Percentiles rank a stretch among this genome's conserved stretches.
phyloP scores from a whole-genome alignment of 129 eudicot species.

The Flaveria trinervia region DNA sequence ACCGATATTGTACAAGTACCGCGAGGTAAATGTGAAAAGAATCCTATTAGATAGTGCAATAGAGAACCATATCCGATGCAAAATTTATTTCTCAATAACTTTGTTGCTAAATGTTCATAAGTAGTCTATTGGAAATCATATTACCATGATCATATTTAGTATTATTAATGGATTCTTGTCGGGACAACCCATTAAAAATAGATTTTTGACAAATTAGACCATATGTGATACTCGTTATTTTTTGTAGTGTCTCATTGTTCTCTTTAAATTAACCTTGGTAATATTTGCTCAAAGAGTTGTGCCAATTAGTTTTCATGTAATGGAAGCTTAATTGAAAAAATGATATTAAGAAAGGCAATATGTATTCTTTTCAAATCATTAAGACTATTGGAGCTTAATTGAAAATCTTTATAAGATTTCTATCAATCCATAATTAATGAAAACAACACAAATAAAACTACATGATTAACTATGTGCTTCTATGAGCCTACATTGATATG shows the following conservation, averaged over 20 bases:
- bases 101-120: no score
- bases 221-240: no score
- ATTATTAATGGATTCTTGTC: no score
- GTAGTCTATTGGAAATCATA: no score
- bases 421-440: background rate
- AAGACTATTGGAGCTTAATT: background rate
- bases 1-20: no score
- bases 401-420: background rate
- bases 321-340: background rate
- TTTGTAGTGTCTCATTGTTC: background rate
- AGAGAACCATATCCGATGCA: no score
- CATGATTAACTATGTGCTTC: constrained; percentile 22
- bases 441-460: background rate
- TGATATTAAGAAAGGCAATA: background rate
- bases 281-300: background rate
- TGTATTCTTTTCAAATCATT: background rate
- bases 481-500: background rate
- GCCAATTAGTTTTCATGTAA: constrained; percentile 11
- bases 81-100: no score
- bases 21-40: no score
- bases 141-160: no score
- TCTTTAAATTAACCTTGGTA: background rate
- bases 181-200: no score
- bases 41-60: no score
- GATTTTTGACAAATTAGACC: no score